Base-by-base conservation (phyloP, 2,329 filamentous ascomycete species). In the Plenodomus tracheiphilus region DNA sequence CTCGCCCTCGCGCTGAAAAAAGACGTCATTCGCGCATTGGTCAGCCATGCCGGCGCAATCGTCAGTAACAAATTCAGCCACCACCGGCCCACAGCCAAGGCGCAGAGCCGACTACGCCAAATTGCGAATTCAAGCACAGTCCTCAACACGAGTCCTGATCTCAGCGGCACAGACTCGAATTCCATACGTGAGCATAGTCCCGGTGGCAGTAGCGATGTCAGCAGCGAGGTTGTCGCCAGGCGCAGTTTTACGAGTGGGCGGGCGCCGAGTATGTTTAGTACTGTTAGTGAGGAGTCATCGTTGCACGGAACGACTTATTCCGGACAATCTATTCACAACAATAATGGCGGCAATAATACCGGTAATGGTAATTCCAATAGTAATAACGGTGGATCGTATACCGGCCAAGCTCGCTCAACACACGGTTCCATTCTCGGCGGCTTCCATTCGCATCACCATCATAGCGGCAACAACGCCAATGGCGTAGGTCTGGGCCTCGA, bases 31-130 rank as follows among this genome's bases (percentile, higher is more conserved):
- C 89, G 91, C 66, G 93, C 94, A 0, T 81, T 99, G 39, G 95
- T 99, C 64, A 94, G 90, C 1, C 94, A 99, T 68, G 92, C 93
- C 0, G 94, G 94, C 30, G 91, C 94, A 48, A 97, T 99, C 59
- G 91, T 99, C 41, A 91, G 93, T 46, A 99, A 99, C 80, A 99
- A 99, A 70, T 89, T 99, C 74, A 90, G 87, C 43, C 89, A 91
- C 66, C 90, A 96, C 68, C 85, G 91, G 3, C 92, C 93, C 1
- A 89, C 79, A 56, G 89, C 85, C 43, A 86, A 89, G 49, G 89
- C 94, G 68, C 86, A 90, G 65, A 88, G 81, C 65, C 86, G 88
- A 54, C 80, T 95, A 28, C 85, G 92, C 36, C 91, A 97, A 70
- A 79, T 96, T 48, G 91, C 89, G n/a, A 92, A 84, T 49, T 89